A percentile compares a stretch with the other conserved stretches of the same genome.
Evolutionary conservation across 1,139 yeast species (phyloP).

Genomic region (Blastobotrys apis): DNA sequence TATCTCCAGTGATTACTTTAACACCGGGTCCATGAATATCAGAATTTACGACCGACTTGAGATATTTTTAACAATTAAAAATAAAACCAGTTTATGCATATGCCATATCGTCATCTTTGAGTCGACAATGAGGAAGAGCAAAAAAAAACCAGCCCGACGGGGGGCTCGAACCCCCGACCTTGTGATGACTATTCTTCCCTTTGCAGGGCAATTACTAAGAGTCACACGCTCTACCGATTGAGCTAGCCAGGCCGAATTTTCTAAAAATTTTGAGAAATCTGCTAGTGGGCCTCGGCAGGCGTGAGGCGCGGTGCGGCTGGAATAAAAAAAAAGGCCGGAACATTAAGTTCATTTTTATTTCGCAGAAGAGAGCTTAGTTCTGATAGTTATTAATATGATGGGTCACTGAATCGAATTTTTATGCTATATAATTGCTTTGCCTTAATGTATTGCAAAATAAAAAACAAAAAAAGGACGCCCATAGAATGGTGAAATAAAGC

Average conservation of each 20-base stretch:
- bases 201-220: slow-evolving; percentile 1
- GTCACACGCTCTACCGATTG: slow-evolving; percentile 15
- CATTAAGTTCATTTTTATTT: too few relatives aligned
- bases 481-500: too few relatives aligned
- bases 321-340: too few relatives aligned
- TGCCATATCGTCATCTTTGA: background rate
- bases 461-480: too few relatives aligned
- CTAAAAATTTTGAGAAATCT: background rate
- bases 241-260: slow-evolving; percentile 11
- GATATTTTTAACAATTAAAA: too few relatives aligned
- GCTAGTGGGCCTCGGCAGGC: too few relatives aligned
- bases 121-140: background rate
- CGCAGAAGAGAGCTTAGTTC: too few relatives aligned
- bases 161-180: slow-evolving; percentile 15
- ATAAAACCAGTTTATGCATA: background rate
- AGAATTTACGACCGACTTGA: background rate
- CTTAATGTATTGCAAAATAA: too few relatives aligned
- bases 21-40: background rate
- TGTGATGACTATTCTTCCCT: slow-evolving; percentile 9
- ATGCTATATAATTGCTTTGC: too few relatives aligned
- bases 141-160: slow-evolving; percentile 8
- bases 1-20: background rate
- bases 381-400: too few relatives aligned
- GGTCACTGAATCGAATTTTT: too few relatives aligned
- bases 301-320: too few relatives aligned